phyloP scores from a whole-genome alignment of 805 yeast genomes.

The Cephaloascus fragrans region DNA sequence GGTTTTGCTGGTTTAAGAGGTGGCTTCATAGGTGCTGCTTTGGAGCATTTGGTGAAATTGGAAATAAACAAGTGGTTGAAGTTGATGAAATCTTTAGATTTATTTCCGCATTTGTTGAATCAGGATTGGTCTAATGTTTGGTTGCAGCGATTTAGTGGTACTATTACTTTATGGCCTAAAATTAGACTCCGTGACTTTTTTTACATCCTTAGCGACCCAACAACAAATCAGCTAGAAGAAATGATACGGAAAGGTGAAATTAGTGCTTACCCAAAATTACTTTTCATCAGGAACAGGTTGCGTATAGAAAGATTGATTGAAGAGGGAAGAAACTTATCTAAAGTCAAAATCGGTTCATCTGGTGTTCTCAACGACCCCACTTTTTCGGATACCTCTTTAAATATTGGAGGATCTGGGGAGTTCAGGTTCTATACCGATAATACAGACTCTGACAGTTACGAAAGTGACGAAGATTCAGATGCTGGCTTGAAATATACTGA shows the following conservation, averaged over 20 bases:
- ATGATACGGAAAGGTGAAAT: constrained; percentile 56
- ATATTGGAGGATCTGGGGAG: not conserved
- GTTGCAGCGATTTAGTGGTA: constrained; percentile 65
- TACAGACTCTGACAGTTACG: not conserved
- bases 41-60: constrained; percentile 59
- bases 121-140: constrained; percentile 78
- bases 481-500: not conserved
- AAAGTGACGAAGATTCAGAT: not conserved
- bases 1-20: constrained; percentile 52
- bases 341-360: constrained; percentile 1
- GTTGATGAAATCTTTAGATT: constrained; percentile 51
- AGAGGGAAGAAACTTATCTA: constrained; percentile 28
- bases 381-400: not conserved
- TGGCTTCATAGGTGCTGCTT: constrained; percentile 64
- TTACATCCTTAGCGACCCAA: constrained; percentile 61
- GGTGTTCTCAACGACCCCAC: no score
- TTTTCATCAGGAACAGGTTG: constrained; percentile 52
- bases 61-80: constrained; percentile 75
- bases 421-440: not conserved
- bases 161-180: constrained; percentile 71
- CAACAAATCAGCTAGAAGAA: constrained; percentile 40
- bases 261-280: constrained; percentile 55
- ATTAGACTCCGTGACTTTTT: constrained; percentile 48
- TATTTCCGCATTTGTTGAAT: constrained; percentile 58
- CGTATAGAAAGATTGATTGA: constrained; percentile 58